Base-by-base conservation (phyloP, 495 filamentous ascomycete species). In the Penicillium lividum region DNA sequence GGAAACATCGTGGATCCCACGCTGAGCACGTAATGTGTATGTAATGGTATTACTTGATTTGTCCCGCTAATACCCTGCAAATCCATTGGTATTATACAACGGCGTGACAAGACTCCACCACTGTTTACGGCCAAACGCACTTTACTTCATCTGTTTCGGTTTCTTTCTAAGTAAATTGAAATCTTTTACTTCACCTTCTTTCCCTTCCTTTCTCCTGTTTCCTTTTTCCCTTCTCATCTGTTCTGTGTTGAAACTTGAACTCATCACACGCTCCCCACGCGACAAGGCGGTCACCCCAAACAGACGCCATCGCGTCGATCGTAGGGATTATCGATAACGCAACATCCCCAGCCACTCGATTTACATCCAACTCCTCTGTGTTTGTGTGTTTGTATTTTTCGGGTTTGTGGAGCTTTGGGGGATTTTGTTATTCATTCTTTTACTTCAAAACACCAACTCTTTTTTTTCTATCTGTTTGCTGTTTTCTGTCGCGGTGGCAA, bases 211-310 rank as follows among this genome's bases (percentile, higher is more conserved):
- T 15, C 11, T 38, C 44, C 46, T 51, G 36, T 51, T 45, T 51
- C 18, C 36, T 44, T 34, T 31, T 16, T 45, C 43, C 34, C 18
- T 49, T 42, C 47, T 47, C 33, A 9, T 36, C 10, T 10, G 33
- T 11, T 10, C 13, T 36, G 3, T 36, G 10, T 4, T 11, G 33
- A 36, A 36, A 22, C 22, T 22, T 22, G 22, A 28, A 38, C 7
- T 47, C 51, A 51, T 40, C 54, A 56, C 60, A 63, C 63, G 52
- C 62, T 68, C 62, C 62, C 67, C 64, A 70, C 67, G 67, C 67
- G 67, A 68, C 67, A 70, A 70, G 67, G 67, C 67, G 67, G 67
- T 70, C 62, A 66, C 61, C 61, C 64, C 62, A 69, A 70, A 69
- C 67, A 69, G 67, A 70, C 65, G 65, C 65, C 67, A 66, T 69